Percentiles rank a stretch among this genome's conserved stretches.
phyloP scores from a whole-genome alignment of 1,284 basidiomycete species.

The Gymnopus androsaceus region DNA sequence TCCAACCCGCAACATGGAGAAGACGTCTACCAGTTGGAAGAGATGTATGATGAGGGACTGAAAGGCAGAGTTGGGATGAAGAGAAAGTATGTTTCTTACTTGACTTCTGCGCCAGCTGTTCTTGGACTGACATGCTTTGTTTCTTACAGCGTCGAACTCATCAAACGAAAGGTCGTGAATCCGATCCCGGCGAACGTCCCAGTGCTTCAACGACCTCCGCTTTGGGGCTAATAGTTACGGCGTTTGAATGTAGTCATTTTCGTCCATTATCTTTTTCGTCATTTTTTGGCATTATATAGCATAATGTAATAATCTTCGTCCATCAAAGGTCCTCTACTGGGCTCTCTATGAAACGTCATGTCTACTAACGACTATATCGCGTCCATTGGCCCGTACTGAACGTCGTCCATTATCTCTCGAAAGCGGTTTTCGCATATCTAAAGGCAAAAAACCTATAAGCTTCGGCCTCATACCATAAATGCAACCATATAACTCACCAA shows the following conservation, averaged over 20 bases:
- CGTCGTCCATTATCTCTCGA: conserved; percentile 63
- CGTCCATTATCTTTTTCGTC: too few relatives aligned
- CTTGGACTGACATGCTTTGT: background rate
- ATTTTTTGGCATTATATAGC: too few relatives aligned
- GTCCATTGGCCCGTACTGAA: conserved; percentile 69
- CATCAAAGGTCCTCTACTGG: too few relatives aligned
- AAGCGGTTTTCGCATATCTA: conserved; percentile 89
- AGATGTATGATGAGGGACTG: conserved; percentile 1
- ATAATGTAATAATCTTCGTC: too few relatives aligned
- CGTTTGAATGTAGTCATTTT: too few relatives aligned
- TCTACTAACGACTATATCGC: conserved; percentile 73
- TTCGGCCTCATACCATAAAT: too few relatives aligned
- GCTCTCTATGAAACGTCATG: conserved; percentile 68
- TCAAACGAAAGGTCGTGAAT: background rate
- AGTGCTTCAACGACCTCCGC: conserved; percentile 3
- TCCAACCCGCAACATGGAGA: background rate
- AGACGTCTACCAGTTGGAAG: background rate
- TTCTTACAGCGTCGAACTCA: background rate
- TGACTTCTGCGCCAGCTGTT: background rate
- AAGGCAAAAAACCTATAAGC: background rate
- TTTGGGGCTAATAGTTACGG: too few relatives aligned
- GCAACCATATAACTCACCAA: conserved; percentile 75
- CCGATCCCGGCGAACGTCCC: background rate
- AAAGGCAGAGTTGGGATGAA: background rate
- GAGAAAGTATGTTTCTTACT: background rate